Percentiles rank a stretch among this genome's conserved stretches.
Conservation (phyloP, 164 flowering plant species). For the Vitis riparia region DNA sequence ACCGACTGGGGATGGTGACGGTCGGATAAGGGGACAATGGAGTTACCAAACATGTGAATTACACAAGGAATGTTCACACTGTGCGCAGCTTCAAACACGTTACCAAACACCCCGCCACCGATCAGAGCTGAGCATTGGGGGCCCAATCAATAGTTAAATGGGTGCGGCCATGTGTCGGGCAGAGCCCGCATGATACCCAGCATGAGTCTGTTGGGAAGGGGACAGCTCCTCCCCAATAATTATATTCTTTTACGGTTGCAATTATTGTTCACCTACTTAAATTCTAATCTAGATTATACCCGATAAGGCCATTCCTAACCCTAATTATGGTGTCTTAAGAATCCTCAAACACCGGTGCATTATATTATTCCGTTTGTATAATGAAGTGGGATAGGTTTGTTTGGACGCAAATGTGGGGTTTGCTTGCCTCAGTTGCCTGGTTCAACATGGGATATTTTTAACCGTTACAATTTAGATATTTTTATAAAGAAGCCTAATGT, state of each 20-base stretch:
- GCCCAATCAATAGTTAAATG: conserved; percentile 11
- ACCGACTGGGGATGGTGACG: too few species aligned
- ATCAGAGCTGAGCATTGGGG: not conserved
- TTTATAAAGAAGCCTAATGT: too few species aligned
- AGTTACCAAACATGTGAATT: too few species aligned
- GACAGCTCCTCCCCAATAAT: conserved; percentile 6
- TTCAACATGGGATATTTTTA: too few species aligned
- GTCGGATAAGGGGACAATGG: too few species aligned
- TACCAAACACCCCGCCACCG: not conserved
- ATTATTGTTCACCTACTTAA: conserved; percentile 5
- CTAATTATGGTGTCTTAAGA: conserved; percentile 5
- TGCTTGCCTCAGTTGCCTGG: too few species aligned
- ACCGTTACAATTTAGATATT: too few species aligned
- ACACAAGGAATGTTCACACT: not conserved
- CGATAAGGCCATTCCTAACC: not conserved
- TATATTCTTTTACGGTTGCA: not conserved
- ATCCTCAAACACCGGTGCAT: not conserved
- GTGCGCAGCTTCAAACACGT: not conserved
- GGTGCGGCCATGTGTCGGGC: conserved; percentile 33
- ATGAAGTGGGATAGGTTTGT: too few species aligned
- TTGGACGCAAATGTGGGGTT: too few species aligned
- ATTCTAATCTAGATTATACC: not conserved
- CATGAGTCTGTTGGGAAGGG: conserved; percentile 26
- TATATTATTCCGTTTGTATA: too few species aligned
- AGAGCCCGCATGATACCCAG: conserved; percentile 21